These are phyloP conservation scores for Hanseniaspora singularis DNA, from an alignment of 805 yeast species.

Conservation along the genomic window DNA sequence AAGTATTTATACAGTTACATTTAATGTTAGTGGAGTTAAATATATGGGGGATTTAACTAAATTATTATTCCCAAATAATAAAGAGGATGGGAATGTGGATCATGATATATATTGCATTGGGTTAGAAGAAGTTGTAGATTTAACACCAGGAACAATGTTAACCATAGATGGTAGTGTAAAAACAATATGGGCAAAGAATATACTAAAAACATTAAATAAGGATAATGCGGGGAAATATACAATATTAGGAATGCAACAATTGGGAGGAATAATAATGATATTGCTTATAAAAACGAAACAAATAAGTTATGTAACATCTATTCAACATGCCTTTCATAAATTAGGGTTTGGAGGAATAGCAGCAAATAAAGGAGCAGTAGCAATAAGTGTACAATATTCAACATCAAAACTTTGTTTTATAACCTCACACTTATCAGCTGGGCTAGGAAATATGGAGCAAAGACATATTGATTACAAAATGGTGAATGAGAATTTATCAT, in stretches of 20 bases:
- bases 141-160: constrained; percentile 72
- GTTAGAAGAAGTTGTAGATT: constrained; percentile 78
- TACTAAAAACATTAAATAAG: constrained; percentile 37
- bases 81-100: constrained; percentile 28
- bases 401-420: constrained; percentile 67
- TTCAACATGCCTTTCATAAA: constrained; percentile 67
- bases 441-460: constrained; percentile 66
- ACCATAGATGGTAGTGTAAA: constrained; percentile 56
- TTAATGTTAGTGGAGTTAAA: constrained; percentile 67
- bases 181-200: constrained; percentile 52
- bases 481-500: constrained; percentile 55
- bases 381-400: constrained; percentile 52
- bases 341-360: constrained; percentile 93
- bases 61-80: constrained; percentile 67
- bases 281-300: constrained; percentile 51
- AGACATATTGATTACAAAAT: constrained; percentile 79
- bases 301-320: constrained; percentile 40
- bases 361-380: constrained; percentile 69
- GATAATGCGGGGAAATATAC: constrained; percentile 34
- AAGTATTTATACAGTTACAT: constrained; percentile 69
- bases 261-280: constrained; percentile 72
- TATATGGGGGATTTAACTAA: constrained; percentile 45
- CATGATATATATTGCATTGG: constrained; percentile 68
- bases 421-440: constrained; percentile 88
- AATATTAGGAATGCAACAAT: constrained; percentile 60